Conservation (phyloP, 2,329 filamentous ascomycete species). For the Aplosporella prunicola region DNA sequence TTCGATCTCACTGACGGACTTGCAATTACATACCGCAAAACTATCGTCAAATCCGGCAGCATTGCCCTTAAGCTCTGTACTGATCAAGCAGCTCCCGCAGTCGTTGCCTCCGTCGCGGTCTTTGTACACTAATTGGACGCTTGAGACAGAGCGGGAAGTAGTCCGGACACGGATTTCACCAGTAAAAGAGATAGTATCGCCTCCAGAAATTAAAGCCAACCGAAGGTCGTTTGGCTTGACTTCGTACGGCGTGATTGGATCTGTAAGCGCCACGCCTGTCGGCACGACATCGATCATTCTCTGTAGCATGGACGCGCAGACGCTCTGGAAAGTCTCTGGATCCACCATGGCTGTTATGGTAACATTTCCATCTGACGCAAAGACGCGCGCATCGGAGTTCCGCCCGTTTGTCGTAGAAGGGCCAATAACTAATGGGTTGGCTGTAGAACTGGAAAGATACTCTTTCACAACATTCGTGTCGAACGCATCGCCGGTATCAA, state of each 20-base stretch:
- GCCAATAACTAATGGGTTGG: constrained; percentile 47
- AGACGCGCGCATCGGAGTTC: constrained; percentile 49
- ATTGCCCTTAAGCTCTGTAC: constrained; percentile 38
- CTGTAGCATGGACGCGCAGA: constrained; percentile 45
- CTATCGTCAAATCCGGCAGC: constrained; percentile 51
- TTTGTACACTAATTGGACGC: constrained; percentile 47
- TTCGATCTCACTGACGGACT: neutral
- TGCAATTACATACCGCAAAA: constrained; percentile 39
- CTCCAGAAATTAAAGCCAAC: constrained; percentile 43
- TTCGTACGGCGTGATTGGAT: constrained; percentile 46
- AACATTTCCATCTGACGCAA: constrained; percentile 45
- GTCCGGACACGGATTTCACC: constrained; percentile 51
- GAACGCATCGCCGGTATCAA: constrained; percentile 44
- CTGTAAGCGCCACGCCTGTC: constrained; percentile 40
- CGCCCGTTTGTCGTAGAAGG: constrained; percentile 36
- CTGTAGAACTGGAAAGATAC: constrained; percentile 46
- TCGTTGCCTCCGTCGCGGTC: constrained; percentile 42
- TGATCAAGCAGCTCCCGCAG: constrained; percentile 43
- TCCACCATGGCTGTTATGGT: constrained; percentile 44
- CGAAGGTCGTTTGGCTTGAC: constrained; percentile 52
- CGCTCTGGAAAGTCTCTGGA: constrained; percentile 35
- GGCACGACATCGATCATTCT: constrained; percentile 56
- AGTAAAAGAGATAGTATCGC: constrained; percentile 39
- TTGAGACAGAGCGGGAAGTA: constrained; percentile 40
- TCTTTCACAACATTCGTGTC: constrained; percentile 51